Evolutionary conservation across 2,329 filamentous ascomycete species (phyloP).

Genomic region (Mycogone perniciosa): DNA sequence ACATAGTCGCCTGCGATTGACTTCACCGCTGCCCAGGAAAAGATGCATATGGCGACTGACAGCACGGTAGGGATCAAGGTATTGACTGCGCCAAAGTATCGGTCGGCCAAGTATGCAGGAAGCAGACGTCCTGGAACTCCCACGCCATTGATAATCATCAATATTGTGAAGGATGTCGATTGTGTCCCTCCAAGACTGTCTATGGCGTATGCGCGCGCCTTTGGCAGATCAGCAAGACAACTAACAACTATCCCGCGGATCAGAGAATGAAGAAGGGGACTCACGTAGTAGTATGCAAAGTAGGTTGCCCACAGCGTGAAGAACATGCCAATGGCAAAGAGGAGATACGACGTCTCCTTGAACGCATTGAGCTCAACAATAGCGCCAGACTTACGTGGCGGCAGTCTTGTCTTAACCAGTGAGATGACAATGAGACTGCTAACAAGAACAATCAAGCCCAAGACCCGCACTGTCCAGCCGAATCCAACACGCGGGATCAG

Average conservation of each 20-base stretch:
- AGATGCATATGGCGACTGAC: constrained; percentile 39
- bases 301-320: constrained; percentile 44
- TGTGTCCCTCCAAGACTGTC: constrained; percentile 41
- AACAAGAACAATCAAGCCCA: constrained; percentile 53
- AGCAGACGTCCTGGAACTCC: constrained; percentile 51
- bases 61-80: constrained; percentile 46
- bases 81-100: constrained; percentile 48
- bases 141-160: constrained; percentile 54
- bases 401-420: constrained; percentile 42
- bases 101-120: constrained; percentile 50
- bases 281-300: constrained; percentile 42
- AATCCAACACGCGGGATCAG: constrained; percentile 56
- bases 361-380: constrained; percentile 47
- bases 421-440: constrained; percentile 32
- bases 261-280: constrained; percentile 6
- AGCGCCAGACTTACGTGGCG: constrained; percentile 42
- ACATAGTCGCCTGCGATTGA: constrained; percentile 37
- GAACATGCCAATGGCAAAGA: constrained; percentile 30
- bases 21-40: constrained; percentile 48
- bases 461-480: constrained; percentile 55
- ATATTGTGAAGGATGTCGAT: constrained; percentile 47
- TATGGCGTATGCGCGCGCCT: constrained; percentile 34
- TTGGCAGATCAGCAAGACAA: background rate
- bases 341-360: constrained; percentile 38
- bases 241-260: background rate